Base-by-base conservation (phyloP, 2,329 filamentous ascomycete genomes). In the Zymoseptoria ardabiliae region DNA sequence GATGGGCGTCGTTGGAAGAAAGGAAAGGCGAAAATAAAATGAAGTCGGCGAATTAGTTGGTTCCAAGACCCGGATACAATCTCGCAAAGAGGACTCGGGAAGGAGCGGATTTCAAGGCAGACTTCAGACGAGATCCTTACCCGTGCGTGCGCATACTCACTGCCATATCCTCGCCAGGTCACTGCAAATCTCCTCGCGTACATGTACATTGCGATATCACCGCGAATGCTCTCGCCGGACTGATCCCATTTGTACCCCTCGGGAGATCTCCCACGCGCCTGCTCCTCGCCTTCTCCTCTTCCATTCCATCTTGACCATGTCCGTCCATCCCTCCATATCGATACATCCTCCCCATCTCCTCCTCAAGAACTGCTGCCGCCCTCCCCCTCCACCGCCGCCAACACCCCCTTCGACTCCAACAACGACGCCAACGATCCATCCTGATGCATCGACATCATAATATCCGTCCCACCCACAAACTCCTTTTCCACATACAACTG, bases 401-500 rank as follows among this genome's bases (percentile, higher is more conserved):
- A 77, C n/a, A 97, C 90, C 63, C 85, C 85, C 81, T 96, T 96
- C 76, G 96, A 89, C 72, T 96, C 90, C 54, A 99, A 80, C 73
- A 97, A 76, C 81, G 95, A 95, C 8, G 91, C 90, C 70, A 99
- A 78, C 67, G 95, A 91, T 25, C 94, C 94, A 71, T 90, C 95
- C 77, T 97, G 90, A 78, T 97, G 93, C 94, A 99, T 97, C 2
- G 88, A 89, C 74, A 97, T 88, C 68, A 99, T 76, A 65, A 99
- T 99, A 75, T 99, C 94, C 74, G 92, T 97, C n/a, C 94, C 94
- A 58, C 94, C 94, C 53, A 99, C 81, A 73, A 99, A 99, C 74
- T 99, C 93, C 78, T 93, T 93, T 64, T 95, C 85, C 55, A 99
- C 82, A 76, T 97, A 99, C 19, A 99, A 82, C 76, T 99, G 94